phyloP scores from a whole-genome alignment of 108 stramenopile genomes.

The Nannochloropsis gaditana region DNA sequence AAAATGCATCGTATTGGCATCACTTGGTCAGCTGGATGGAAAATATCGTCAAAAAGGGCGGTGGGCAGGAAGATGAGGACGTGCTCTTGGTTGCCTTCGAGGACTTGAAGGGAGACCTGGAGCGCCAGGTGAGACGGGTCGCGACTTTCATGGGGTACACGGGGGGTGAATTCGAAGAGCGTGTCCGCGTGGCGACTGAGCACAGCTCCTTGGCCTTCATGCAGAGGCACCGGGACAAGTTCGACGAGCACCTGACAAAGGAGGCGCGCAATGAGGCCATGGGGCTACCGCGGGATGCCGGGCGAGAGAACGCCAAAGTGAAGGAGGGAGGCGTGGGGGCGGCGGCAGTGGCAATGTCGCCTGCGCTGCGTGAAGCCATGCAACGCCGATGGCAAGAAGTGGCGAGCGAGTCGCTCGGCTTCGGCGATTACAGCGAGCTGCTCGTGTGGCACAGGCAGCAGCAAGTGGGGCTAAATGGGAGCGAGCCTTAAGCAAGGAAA shows the following conservation, averaged over 20 bases:
- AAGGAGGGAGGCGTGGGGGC: neutral
- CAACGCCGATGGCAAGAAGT: neutral
- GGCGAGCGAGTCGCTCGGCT: neutral
- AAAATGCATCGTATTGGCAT: neutral
- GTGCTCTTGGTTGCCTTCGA: constrained; percentile 12
- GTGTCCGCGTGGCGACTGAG: neutral
- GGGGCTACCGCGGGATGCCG: neutral
- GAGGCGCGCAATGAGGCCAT: neutral
- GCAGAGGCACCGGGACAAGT: neutral
- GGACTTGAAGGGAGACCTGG: constrained; percentile 6
- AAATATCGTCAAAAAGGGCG: neutral
- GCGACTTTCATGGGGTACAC: neutral
- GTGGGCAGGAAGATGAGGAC: neutral
- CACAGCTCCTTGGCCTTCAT: neutral
- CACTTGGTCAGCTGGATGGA: constrained; percentile 6
- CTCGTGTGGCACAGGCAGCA: constrained; percentile 7
- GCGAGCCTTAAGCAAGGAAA: too few relatives aligned
- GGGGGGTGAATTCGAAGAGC: neutral
- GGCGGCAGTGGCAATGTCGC: neutral
- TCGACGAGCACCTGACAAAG: neutral
- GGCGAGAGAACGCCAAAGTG: neutral
- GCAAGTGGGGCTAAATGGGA: too few relatives aligned
- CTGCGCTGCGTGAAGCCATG: neutral
- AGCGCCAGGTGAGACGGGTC: neutral
- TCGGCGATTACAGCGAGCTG: neutral